Base-by-base conservation (phyloP, 2,329 filamentous ascomycete species). In the Trichophyton equinum region DNA sequence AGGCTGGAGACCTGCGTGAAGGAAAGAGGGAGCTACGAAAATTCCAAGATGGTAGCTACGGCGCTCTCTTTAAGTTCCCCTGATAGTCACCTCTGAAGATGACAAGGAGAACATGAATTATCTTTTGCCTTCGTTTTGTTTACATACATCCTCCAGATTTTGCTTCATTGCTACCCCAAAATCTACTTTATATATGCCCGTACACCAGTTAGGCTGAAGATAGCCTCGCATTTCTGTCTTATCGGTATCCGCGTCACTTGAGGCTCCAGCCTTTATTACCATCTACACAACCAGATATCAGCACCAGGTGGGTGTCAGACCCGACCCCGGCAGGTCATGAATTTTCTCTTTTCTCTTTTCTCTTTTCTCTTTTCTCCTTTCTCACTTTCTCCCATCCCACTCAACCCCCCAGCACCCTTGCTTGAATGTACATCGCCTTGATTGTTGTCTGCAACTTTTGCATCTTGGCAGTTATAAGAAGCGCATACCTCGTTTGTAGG, bases 11-110 rank as follows among this genome's bases (percentile, higher is more conserved):
- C 15, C 8, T 38, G 30, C 18, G 4, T 33, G 38, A 62, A 7
- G 59, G 49, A 6, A 15, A 47, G 18, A 15, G 44, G 27, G 42
- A 53, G 1, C 53, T 65, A 2, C 6, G 18, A 25, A 33, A 55
- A 18, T 59, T 59, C 49, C 33, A 65, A 18, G 38, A 25, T 8
- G 63, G 63, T 8, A 7, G 4, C 5, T 62, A 60, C 27, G 63
- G 63, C 6, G 59, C 63, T 4, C 53, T 64, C n/a, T 58, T 64
- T 18, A 49, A 11, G 20, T 33, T 22, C 22, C 20, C 33, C 9
- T 11, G 46, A 49, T 5, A 22, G 46, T 5, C 46, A 18, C 11
- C 20, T 27, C 46, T 51, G 46, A 51, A 51, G 25, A 9, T 18
- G 22, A 2, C 8, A 27, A 22, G 4, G 20, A 22, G n/a, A 11